phyloP scores from a whole-genome alignment of 495 filamentous ascomycete species.

The Neurospora sp. region DNA sequence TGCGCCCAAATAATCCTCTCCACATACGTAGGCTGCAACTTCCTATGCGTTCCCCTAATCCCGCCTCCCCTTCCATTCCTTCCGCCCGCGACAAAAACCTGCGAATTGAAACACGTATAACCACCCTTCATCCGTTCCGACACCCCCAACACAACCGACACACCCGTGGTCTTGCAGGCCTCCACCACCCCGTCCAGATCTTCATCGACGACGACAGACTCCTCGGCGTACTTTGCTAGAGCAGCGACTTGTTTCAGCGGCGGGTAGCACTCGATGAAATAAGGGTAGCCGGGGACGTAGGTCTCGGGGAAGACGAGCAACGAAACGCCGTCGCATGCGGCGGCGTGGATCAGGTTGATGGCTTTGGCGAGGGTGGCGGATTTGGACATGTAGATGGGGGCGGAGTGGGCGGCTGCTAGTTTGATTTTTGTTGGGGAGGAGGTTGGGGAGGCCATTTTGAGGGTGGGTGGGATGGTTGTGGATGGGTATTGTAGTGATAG shows the following conservation, averaged over 20 bases:
- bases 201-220: conserved; percentile 24
- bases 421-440: conserved; percentile 18
- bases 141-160: conserved; percentile 27
- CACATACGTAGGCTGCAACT: conserved; percentile 39
- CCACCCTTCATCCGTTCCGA: conserved; percentile 30
- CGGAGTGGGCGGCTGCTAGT: conserved; percentile 23
- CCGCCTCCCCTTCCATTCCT: conserved; percentile 9
- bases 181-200: conserved; percentile 26
- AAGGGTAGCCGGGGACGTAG: conserved; percentile 27
- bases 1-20: conserved; percentile 37
- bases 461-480: not conserved
- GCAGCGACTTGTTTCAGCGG: conserved; percentile 18
- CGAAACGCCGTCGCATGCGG: conserved; percentile 17
- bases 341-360: conserved; percentile 17
- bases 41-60: conserved; percentile 37
- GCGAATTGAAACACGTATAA: conserved; percentile 34
- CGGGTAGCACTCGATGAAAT: conserved; percentile 25
- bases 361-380: conserved; percentile 21
- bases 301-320: conserved; percentile 29
- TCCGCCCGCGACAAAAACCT: conserved; percentile 26
- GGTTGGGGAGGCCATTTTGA: conserved; percentile 2
- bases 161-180: conserved; percentile 19
- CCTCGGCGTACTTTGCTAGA: conserved; percentile 19
- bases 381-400: conserved; percentile 30
- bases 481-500: not conserved